phyloP scores from a whole-genome alignment of 306 rosid genomes.

The Begonia fuchsioides region DNA sequence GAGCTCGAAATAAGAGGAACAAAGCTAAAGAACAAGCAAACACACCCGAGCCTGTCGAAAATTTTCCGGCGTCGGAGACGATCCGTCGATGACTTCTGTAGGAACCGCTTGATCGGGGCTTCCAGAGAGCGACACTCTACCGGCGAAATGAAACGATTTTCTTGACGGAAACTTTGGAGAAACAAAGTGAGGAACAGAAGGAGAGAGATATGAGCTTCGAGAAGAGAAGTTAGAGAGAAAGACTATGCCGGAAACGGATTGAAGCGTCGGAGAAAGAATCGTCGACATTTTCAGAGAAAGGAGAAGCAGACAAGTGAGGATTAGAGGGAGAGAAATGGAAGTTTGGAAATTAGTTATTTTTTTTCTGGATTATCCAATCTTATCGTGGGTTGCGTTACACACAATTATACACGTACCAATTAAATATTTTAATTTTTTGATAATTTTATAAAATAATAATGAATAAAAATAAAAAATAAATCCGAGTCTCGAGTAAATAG shows the following conservation, averaged over 20 bases:
- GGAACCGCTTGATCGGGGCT: slow-evolving; percentile 14
- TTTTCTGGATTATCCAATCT: background rate
- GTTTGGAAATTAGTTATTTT: background rate
- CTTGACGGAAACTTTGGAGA: slow-evolving; percentile 19
- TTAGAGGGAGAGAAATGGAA: too few relatives aligned
- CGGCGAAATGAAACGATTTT: slow-evolving; percentile 9
- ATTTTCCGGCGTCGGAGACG: slow-evolving; percentile 22
- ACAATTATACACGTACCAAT: background rate
- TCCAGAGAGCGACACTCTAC: slow-evolving; percentile 30
- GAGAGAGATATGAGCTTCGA: slow-evolving; percentile 3
- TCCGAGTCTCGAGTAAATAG: too few relatives aligned
- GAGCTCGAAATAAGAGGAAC: background rate
- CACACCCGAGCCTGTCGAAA: slow-evolving; percentile 58
- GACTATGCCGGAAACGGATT: slow-evolving; percentile 27
- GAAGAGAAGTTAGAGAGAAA: slow-evolving; percentile 22
- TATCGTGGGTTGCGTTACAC: background rate
- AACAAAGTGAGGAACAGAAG: slow-evolving; percentile 7
- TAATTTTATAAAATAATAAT: too few relatives aligned
- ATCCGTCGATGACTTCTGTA: slow-evolving; percentile 19
- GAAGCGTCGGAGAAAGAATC: slow-evolving; percentile 28
- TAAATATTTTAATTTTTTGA: too few relatives aligned
- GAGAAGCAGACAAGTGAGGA: background rate
- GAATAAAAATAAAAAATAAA: too few relatives aligned
- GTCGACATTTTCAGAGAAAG: slow-evolving; percentile 24
- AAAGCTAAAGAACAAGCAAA: background rate